Evolutionary conservation across 805 yeast genomes (phyloP).

Genomic region (Priceomyces carsonii): DNA sequence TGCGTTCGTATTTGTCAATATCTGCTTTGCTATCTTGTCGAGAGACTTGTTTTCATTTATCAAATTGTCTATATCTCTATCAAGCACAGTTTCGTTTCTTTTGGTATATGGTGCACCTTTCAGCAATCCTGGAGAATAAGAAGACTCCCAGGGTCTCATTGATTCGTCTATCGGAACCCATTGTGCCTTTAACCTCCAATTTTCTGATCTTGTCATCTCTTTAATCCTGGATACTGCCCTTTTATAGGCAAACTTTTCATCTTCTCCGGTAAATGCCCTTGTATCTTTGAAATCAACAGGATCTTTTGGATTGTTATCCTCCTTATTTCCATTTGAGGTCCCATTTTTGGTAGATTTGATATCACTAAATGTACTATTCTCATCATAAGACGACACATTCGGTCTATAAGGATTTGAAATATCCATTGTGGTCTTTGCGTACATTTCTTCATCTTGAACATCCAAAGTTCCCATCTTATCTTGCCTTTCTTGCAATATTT

Average conservation of each 20-base stretch:
- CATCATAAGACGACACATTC: constrained; percentile 63
- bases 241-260: constrained; percentile 71
- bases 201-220: constrained; percentile 54
- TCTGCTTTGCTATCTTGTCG: constrained; percentile 9
- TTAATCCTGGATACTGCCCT: constrained; percentile 67
- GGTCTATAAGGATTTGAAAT: constrained; percentile 68
- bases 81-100: not conserved
- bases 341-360: constrained; percentile 30
- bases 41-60: constrained; percentile 11
- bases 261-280: constrained; percentile 71
- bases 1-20: constrained; percentile 18
- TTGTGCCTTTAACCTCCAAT: constrained; percentile 48
- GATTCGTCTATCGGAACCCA: constrained; percentile 57
- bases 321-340: constrained; percentile 7
- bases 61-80: constrained; percentile 10
- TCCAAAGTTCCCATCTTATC: constrained; percentile 34
- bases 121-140: not conserved
- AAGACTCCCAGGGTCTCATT: constrained; percentile 59
- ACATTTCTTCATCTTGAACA: constrained; percentile 71
- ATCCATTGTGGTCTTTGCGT: constrained; percentile 60
- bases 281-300: constrained; percentile 43
- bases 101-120: no score
- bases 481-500: constrained; percentile 16
- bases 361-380: constrained; percentile 33
- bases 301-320: constrained; percentile 2